Evolutionary conservation across 305 asterid genomes (phyloP), one percentile per base, ranked within the genome.

Genomic region (Coffea humblotiana): DNA sequence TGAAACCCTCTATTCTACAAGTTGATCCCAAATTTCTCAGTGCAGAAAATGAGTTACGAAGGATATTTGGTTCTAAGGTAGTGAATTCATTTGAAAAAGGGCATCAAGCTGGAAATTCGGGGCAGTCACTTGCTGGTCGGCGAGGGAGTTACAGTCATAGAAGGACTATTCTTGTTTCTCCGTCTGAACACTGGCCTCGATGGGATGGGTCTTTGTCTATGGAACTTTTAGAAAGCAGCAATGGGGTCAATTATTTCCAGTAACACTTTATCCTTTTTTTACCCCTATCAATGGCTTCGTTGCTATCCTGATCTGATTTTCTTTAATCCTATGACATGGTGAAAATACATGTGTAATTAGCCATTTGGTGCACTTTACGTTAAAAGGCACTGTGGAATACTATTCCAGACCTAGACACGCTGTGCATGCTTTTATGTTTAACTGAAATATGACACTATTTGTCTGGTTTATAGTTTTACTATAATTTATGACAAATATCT

Each of bases 181-280:
- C 97, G 66, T 88, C 97, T 49, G 97, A 95, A 77, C 95, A 92
- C 80, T 95, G 99, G 99, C 95, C 96, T 32, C 94, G 96, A 61
- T 95, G 97, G 97, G 99, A 92, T 88, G 99, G 99, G 54, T 92
- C 97, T 83, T 83, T 95, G 74, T 82, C 96, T 72, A 94, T 95
- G 98, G 97, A 95, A 83, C 92, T 90, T 82, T 81, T 94, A 83
- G 95, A 90, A 79, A 88, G 94, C 68, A 88, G 76, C 76, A 90
- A 90, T 32, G 93, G 89, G 68, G 85, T 89, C 79, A 87, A 85
- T 86, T 90, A 90, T 87, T 95, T 95, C 91, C 90, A 90, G 98
- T 95, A 81, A 82, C 64, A 14, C 19, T 75, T 49, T 63, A 21
- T 68, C 48, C 65, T 58, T 73, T 78, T 60, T 23, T 10, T 0